A percentile compares a stretch with the other conserved stretches of the same genome.
Conservation (phyloP, 371 early-diverging fungal species). For the Apophysomyces elegans region DNA sequence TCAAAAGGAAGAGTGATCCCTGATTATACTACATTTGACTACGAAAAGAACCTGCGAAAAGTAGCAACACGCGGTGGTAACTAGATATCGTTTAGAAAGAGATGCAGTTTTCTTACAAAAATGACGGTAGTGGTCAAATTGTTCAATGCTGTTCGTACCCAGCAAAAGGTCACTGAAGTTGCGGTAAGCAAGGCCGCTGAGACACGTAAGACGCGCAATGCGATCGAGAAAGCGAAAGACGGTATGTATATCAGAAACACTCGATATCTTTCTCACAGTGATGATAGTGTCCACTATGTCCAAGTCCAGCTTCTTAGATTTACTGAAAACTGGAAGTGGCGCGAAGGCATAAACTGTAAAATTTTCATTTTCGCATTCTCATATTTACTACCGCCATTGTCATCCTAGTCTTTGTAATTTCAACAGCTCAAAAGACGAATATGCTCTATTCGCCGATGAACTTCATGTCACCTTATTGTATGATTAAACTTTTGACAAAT, state of each 20-base stretch:
- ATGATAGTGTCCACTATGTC: constrained; percentile 62
- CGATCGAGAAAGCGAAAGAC: constrained; percentile 60
- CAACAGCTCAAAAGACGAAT: too few species aligned
- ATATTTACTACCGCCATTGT: background rate
- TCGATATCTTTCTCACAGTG: background rate
- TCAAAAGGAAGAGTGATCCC: constrained; percentile 73
- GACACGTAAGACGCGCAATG: constrained; percentile 46
- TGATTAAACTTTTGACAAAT: too few species aligned
- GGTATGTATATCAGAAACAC: constrained; percentile 23
- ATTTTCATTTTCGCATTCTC: background rate
- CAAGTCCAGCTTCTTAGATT: constrained; percentile 66
- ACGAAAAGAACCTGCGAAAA: constrained; percentile 81
- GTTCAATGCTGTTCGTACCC: constrained; percentile 83
- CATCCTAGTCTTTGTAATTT: background rate
- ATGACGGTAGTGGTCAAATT: constrained; percentile 69
- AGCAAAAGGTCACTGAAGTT: constrained; percentile 73
- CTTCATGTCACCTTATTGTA: too few species aligned
- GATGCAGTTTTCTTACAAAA: too few species aligned
- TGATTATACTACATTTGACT: constrained; percentile 68
- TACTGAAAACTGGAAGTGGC: constrained; percentile 56
- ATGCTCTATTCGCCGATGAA: too few species aligned
- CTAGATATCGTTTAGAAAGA: constrained; percentile 7
- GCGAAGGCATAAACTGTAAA: background rate
- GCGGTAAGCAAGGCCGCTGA: constrained; percentile 46
- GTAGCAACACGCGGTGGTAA: constrained; percentile 85